Conservation (phyloP, 2,329 filamentous ascomycete species). For the Clonostachys rosea region DNA sequence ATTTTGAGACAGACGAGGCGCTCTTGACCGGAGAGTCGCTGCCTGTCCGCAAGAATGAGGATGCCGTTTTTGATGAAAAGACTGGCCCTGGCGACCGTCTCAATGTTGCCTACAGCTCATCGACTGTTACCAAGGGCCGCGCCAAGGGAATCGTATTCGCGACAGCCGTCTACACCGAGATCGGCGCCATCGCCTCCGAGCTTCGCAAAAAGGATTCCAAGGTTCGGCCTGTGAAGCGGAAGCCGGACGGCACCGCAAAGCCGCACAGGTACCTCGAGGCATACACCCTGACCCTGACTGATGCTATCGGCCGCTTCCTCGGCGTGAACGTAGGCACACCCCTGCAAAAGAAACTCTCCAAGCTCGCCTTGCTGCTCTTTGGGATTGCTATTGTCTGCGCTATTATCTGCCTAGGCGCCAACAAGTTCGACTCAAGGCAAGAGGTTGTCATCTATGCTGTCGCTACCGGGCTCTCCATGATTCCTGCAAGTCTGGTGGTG, state of each 20-base stretch:
- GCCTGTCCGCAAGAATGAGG: conserved; percentile 44
- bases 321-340: conserved; percentile 67
- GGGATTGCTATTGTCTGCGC: conserved; percentile 63
- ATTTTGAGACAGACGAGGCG: conserved; percentile 60
- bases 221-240: conserved; percentile 44
- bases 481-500: conserved; percentile 40
- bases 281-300: conserved; percentile 43
- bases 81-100: conserved; percentile 44
- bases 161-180: conserved; percentile 56
- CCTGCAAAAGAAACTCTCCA: conserved; percentile 63
- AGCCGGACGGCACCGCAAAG: conserved; percentile 44
- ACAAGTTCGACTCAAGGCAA: conserved; percentile 45
- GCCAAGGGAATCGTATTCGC: conserved; percentile 54
- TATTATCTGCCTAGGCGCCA: conserved; percentile 64
- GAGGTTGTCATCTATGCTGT: conserved; percentile 57
- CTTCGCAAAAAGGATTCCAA: conserved; percentile 42
- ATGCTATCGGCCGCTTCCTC: conserved; percentile 58
- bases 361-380: conserved; percentile 63
- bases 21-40: conserved; percentile 57
- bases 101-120: conserved; percentile 55
- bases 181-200: conserved; percentile 49
- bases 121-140: conserved; percentile 53
- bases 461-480: conserved; percentile 42
- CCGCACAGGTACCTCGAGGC: conserved; percentile 45
- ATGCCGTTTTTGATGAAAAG: conserved; percentile 27